Evolutionary conservation across 306 rosid genomes (phyloP).

Genomic region (Carpinus fangiana): DNA sequence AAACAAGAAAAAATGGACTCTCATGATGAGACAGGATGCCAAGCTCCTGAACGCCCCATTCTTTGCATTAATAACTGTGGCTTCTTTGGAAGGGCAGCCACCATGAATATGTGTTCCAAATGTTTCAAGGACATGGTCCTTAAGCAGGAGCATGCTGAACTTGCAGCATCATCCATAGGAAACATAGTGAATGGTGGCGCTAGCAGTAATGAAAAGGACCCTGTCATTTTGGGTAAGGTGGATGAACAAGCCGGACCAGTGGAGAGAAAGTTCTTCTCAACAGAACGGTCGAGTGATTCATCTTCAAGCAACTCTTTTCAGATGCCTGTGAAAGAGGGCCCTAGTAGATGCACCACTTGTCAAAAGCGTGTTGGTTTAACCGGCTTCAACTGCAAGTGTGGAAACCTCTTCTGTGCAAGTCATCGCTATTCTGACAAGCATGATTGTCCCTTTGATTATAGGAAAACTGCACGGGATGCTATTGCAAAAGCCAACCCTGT

Average conservation of each 20-base stretch:
- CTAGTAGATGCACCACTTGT: conserved; percentile 62
- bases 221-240: conserved; percentile 28
- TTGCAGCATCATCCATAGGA: conserved; percentile 64
- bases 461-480: conserved; percentile 55
- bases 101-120: conserved; percentile 87
- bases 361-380: conserved; percentile 71
- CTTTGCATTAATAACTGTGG: conserved; percentile 78
- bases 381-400: conserved; percentile 81
- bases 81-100: conserved; percentile 74
- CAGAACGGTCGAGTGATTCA: conserved; percentile 36
- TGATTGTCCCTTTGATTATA: conserved; percentile 61
- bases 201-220: conserved; percentile 42
- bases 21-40: conserved; percentile 78
- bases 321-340: conserved; percentile 47
- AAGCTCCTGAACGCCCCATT: conserved; percentile 66
- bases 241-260: conserved; percentile 41
- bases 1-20: conserved; percentile 58
- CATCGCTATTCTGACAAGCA: conserved; percentile 81
- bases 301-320: conserved; percentile 44
- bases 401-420: conserved; percentile 53
- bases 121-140: conserved; percentile 74
- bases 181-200: conserved; percentile 57
- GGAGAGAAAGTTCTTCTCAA: conserved; percentile 28
- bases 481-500: conserved; percentile 82
- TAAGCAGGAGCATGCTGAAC: conserved; percentile 68